Percentiles rank a stretch among this genome's conserved stretches.
Evolutionary conservation across 192 early-diverging fungal species (phyloP).

Genomic region (Rhizophagus prolifer): DNA sequence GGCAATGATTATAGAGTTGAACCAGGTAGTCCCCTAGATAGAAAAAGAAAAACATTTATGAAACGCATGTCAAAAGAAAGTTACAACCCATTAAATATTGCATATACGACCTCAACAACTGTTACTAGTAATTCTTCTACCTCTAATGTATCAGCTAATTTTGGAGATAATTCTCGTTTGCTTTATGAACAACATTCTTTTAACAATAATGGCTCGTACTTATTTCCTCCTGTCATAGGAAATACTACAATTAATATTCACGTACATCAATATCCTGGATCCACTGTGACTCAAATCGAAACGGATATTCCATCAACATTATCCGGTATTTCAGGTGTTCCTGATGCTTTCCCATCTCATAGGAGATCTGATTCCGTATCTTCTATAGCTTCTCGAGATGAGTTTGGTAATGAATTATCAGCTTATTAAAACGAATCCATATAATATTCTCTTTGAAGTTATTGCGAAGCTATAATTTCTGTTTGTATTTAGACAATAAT

Average conservation of each 20-base stretch:
- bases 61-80: background rate
- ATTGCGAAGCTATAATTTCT: too few relatives aligned
- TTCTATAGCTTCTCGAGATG: conserved; percentile 1
- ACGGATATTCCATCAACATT: background rate
- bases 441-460: background rate
- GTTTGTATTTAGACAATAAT: too few relatives aligned
- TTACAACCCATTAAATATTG: background rate
- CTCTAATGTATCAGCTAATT: too few relatives aligned
- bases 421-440: background rate
- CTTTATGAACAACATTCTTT: background rate
- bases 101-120: background rate
- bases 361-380: background rate
- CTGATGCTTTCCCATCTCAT: background rate
- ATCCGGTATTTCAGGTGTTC: background rate
- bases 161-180: background rate
- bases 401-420: background rate
- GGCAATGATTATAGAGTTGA: background rate
- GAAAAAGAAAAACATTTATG: conserved; percentile 1
- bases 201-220: background rate
- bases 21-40: background rate
- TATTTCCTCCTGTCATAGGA: background rate
- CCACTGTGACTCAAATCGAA: background rate
- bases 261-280: background rate
- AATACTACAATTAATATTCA: conserved; percentile 13
- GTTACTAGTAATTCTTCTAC: background rate